Base-by-base conservation (phyloP, 2,329 filamentous ascomycete genomes). In the Aureobasidium melanogenum region DNA sequence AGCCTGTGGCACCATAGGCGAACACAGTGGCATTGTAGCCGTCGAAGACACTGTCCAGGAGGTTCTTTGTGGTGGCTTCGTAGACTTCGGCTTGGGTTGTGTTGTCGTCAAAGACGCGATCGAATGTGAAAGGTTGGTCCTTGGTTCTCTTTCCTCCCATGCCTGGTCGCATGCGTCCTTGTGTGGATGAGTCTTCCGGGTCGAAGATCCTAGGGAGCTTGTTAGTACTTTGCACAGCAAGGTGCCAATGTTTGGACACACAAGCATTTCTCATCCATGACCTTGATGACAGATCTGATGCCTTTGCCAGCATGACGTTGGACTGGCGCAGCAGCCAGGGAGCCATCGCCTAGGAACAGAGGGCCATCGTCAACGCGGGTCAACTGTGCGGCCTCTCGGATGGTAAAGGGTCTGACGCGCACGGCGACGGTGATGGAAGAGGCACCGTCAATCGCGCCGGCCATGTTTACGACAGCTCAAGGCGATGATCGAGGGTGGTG, bases 11-110 rank as follows among this genome's bases (percentile, higher is more conserved):
- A 67, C 94, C 94, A 74, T 99, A 99, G 54, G 94, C 94, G 73
- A 99, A 99, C 5, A 99, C 94, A 0, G 94, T 99, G 51, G 94
- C 94, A 79, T 99, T 99, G 80, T 97, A 99, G 66, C 94, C 94
- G 67, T 99, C 92, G 62, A 99, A 81, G 17, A 99, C 92, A 71
- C 88, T 97, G 73, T 97, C 93, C 64, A 99, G 83, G n/a, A 99
- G 83, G 61, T 79, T 84, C 73, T 88, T 89, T 1, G 93, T 96
- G 0, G 94, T 97, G 15, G 89, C 83, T 74, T 97, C 94, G 79
- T 97, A 99, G 1, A 99, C 90, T 70, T 99, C 94, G 62, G 84
- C 87, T 70, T 99, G 94, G 7, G 87, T 87, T 19, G 89, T 89
- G 72, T 93, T 96, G 63, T 97, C 92, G 80, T 99, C 94, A 75